phyloP scores from a whole-genome alignment of 202 grass and related monocot species.

The Zoysia matrella region DNA sequence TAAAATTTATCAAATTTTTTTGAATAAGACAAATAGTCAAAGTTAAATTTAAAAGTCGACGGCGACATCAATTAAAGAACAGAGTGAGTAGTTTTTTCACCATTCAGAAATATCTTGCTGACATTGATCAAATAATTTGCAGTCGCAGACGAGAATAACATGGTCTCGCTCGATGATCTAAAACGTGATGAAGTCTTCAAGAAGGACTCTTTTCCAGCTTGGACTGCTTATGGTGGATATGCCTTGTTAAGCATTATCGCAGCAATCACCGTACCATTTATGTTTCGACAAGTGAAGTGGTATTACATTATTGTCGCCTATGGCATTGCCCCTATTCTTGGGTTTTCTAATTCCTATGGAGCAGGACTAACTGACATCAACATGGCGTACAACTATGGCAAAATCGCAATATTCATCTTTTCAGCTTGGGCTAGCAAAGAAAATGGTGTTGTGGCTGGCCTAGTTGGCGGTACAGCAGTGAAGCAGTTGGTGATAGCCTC shows the following conservation, averaged over 20 bases:
- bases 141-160: too few species aligned
- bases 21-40: too few species aligned
- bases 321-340: slow-evolving; percentile 62
- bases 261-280: slow-evolving; percentile 43
- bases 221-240: slow-evolving; percentile 48
- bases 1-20: too few species aligned
- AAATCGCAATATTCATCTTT: slow-evolving; percentile 44
- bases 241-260: slow-evolving; percentile 47
- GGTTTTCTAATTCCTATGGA: slow-evolving; percentile 87
- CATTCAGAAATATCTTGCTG: too few species aligned
- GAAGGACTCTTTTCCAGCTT: too few species aligned
- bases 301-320: slow-evolving; percentile 80
- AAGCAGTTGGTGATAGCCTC: slow-evolving; percentile 24
- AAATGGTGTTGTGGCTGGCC: slow-evolving; percentile 62
- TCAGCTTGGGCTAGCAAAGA: slow-evolving; percentile 50
- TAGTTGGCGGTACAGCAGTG: slow-evolving; percentile 2
- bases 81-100: too few species aligned
- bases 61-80: too few species aligned
- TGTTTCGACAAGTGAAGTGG: slow-evolving; percentile 78
- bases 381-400: slow-evolving; percentile 85
- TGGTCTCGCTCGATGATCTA: too few species aligned
- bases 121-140: too few species aligned
- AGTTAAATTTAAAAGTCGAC: too few species aligned
- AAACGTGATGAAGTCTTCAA: too few species aligned
- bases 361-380: slow-evolving; percentile 82